Evolutionary conservation across 129 eudicot genomes (phyloP), one percentile per base, ranked within the genome.

Genomic region (Centaurea solstitialis): DNA sequence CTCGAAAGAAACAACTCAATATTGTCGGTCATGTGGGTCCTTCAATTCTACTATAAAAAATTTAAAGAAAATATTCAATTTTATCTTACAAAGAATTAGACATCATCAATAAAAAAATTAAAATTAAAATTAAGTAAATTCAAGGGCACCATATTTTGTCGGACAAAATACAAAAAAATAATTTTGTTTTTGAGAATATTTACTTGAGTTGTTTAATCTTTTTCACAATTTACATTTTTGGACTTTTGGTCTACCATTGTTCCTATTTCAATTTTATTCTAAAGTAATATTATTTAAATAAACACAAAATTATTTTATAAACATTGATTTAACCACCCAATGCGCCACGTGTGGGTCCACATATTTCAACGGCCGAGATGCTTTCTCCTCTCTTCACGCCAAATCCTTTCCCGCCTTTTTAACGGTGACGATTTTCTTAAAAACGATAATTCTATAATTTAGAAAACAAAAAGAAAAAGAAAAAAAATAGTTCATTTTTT

Each of bases 341-440:
- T 17, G 30, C 68, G 28, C 28, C 28, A 64, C 74, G 74, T 70
- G 45, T 70, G 39, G 53, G 50, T 30, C 40, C 47, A 13, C 23
- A 6, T 0, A 2, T 17, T 2, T 69, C 50, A 20, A 87, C 83
- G 86, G 87, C 9, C 68, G 33, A 23, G 80, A 76, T 80, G 59
- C 47, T 9, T 53, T 73, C 37, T 71, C 86, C 53, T 85, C 45
- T 37, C 74, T 43, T 37, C 84, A 84, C 84, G 78, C 81, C 68
- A 67, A 37, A 50, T 12, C 7, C 33, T 22, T 66, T 28, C 20
- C 40, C 77, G 66, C 72, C 81, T 64, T 41, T 57, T 86, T 72
- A 70, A 89, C 90, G 88, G 90, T 77, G 80, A 86, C 77, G 81
- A 87, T 80, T 84, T 82, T 50, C 24, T 69, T 40, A 66, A 66